These are phyloP conservation scores for Boletus vinaceobasis DNA, from an alignment of 768 basidiomycete species.

Conservation along the genomic window DNA sequence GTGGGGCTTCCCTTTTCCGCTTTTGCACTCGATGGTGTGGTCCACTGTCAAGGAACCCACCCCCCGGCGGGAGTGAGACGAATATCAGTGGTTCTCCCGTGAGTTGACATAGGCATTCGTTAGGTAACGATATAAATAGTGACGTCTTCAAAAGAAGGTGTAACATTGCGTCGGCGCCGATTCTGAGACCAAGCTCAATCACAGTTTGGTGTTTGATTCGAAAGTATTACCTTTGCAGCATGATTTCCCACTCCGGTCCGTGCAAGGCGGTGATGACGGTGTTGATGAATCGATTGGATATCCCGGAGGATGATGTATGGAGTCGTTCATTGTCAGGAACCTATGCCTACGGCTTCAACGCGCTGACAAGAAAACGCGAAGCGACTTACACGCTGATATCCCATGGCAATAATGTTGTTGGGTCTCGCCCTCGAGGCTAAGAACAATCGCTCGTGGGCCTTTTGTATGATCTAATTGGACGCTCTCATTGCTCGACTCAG, in stretches of 20 bases:
- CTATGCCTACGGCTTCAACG: conserved; percentile 2
- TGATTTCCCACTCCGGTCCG: conserved; percentile 59
- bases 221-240: conserved; percentile 54
- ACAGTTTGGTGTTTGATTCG: background rate
- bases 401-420: conserved; percentile 61
- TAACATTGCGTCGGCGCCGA: conserved; percentile 73
- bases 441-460: conserved; percentile 56
- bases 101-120: conserved; percentile 82
- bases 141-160: conserved; percentile 75
- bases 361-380: background rate
- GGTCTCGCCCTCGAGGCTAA: conserved; percentile 33
- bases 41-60: conserved; percentile 11
- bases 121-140: conserved; percentile 74
- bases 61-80: conserved; percentile 25
- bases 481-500: background rate
- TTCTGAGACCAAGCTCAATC: conserved; percentile 40
- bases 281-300: conserved; percentile 66
- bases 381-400: conserved; percentile 55
- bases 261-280: conserved; percentile 70
- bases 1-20: conserved; percentile 18
- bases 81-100: conserved; percentile 67
- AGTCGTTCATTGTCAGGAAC: conserved; percentile 35
- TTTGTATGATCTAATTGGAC: conserved; percentile 52
- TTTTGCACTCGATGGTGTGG: conserved; percentile 11
- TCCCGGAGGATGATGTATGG: conserved; percentile 38